Conservation (phyloP, 139 green algal species). For the Bryopsis sp. region DNA sequence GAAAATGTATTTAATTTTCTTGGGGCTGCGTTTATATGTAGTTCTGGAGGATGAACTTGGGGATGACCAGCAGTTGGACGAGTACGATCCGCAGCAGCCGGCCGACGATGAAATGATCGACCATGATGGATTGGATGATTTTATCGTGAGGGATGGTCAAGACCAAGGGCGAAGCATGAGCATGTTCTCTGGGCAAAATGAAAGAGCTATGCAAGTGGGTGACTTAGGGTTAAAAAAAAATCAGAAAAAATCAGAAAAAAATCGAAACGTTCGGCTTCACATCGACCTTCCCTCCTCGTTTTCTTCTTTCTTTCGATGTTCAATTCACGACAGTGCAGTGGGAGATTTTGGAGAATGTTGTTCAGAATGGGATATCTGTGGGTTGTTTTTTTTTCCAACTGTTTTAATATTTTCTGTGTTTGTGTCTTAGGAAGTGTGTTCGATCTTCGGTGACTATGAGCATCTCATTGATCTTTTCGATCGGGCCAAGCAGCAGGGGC, state of each 20-base stretch:
- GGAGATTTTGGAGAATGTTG: not conserved
- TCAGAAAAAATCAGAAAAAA: no score
- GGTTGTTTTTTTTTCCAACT: not conserved
- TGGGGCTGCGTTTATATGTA: constrained; percentile 15
- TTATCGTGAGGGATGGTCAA: no score
- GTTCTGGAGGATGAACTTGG: constrained; percentile 63
- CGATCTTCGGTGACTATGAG: constrained; percentile 16
- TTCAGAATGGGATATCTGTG: not conserved
- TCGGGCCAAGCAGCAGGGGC: not conserved
- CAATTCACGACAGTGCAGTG: not conserved
- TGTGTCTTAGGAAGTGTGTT: constrained; percentile 6
- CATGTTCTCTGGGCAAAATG: no score
- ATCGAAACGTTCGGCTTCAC: not conserved
- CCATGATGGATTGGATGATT: constrained; percentile 69
- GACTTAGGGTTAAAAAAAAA: no score
- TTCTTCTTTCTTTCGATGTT: not conserved
- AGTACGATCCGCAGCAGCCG: not conserved
- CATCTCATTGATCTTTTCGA: constrained; percentile 11
- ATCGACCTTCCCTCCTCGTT: not conserved
- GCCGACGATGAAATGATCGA: constrained; percentile 25
- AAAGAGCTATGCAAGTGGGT: no score
- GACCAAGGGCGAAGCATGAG: no score
- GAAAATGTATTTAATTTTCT: not conserved
- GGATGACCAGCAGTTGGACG: constrained; percentile 28
- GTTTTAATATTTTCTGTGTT: not conserved